Conservation (phyloP, 768 basidiomycete genomes). For the Boletus coccyginus region DNA sequence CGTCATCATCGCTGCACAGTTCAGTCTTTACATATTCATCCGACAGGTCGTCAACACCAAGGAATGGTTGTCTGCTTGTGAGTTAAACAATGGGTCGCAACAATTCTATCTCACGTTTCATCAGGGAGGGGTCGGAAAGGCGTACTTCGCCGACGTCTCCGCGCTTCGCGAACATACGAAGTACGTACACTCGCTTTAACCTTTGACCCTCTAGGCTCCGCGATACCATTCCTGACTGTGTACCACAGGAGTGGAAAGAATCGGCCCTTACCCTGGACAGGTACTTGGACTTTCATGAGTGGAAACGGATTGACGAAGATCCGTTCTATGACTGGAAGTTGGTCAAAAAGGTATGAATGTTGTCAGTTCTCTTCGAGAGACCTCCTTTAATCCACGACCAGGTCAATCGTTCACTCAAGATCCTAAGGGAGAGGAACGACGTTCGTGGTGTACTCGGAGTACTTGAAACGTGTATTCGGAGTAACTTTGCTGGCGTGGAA, state of each 20-base stretch:
- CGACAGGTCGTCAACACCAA: conserved; percentile 93
- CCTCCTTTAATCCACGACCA: conserved; percentile 18
- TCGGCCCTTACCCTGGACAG: conserved; percentile 77
- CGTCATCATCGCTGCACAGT: conserved; percentile 78
- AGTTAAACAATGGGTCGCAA: conserved; percentile 11
- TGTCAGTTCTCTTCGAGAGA: neutral
- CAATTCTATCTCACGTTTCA: neutral
- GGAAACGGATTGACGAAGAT: conserved; percentile 89
- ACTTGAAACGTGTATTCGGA: conserved; percentile 84
- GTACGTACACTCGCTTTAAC: conserved; percentile 33
- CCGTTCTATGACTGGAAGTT: conserved; percentile 90
- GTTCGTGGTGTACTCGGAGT: conserved; percentile 85
- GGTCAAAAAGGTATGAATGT: conserved; percentile 59
- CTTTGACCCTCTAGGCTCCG: neutral
- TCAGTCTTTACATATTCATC: conserved; percentile 82
- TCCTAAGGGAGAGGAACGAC: conserved; percentile 73
- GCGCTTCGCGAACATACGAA: conserved; percentile 72
- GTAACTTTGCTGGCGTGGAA: conserved; percentile 93
- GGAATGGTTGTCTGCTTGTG: conserved; percentile 91
- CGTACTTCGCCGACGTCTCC: conserved; percentile 66
- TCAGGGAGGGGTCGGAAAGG: conserved; percentile 87
- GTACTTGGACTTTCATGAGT: conserved; percentile 81
- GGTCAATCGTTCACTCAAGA: conserved; percentile 74
- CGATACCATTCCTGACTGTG: neutral
- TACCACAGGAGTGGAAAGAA: conserved; percentile 77